Percentiles rank a stretch among this genome's conserved stretches.
Conservation (phyloP, 495 filamentous ascomycete species). For the Penicillium flavigenum region DNA sequence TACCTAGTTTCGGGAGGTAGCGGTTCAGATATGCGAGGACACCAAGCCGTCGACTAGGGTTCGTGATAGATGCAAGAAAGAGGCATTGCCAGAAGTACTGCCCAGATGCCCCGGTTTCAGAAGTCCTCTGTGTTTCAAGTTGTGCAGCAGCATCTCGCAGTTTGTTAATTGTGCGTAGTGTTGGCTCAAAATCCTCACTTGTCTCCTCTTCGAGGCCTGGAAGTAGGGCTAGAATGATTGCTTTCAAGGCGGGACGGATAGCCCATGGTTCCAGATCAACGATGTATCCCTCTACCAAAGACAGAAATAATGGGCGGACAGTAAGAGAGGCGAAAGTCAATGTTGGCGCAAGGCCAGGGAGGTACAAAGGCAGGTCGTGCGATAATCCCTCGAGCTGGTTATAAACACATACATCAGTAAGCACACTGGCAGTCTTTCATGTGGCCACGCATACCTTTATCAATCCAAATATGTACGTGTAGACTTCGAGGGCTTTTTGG, state of each 20-base stretch:
- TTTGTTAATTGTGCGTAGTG: slow-evolving; percentile 71
- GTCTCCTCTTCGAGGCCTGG: slow-evolving; percentile 95
- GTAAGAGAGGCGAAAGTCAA: slow-evolving; percentile 91
- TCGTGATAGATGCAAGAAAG: slow-evolving; percentile 89
- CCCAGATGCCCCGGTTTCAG: slow-evolving; percentile 59
- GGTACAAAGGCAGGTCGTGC: slow-evolving; percentile 78
- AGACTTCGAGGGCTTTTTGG: slow-evolving; percentile 95
- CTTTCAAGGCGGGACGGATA: slow-evolving; percentile 84
- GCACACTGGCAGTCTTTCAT: not conserved
- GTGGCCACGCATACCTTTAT: slow-evolving; percentile 31
- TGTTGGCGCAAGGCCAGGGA: slow-evolving; percentile 83
- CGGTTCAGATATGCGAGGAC: slow-evolving; percentile 81
- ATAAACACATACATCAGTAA: slow-evolving; percentile 13
- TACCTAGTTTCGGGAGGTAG: slow-evolving; percentile 71
- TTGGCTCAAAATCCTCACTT: slow-evolving; percentile 93
- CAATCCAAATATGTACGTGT: slow-evolving; percentile 73
- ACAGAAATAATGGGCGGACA: slow-evolving; percentile 78
- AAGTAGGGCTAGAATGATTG: slow-evolving; percentile 78
- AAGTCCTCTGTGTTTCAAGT: slow-evolving; percentile 41
- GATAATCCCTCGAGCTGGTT: slow-evolving; percentile 66
- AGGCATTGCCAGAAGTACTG: slow-evolving; percentile 99
- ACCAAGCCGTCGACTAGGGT: slow-evolving; percentile 75
- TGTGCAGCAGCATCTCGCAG: slow-evolving; percentile 67
- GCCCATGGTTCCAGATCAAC: slow-evolving; percentile 64
- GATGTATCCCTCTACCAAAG: slow-evolving; percentile 78